A percentile compares a stretch with the other conserved stretches of the same genome.
Conservation (phyloP, 2,329 filamentous ascomycete genomes). For the Hymenoscyphus fraxineus region DNA sequence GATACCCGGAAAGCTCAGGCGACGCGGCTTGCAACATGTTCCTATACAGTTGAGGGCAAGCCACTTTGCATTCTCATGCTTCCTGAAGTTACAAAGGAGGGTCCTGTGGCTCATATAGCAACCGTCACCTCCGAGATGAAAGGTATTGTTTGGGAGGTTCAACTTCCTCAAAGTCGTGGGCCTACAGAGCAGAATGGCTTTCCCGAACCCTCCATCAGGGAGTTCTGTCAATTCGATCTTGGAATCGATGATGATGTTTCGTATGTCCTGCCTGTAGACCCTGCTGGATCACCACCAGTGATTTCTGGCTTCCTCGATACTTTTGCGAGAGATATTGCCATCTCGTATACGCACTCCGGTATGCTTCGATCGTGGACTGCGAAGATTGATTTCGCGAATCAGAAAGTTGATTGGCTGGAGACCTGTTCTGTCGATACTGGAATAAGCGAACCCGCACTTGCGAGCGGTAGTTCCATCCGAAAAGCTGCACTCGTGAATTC, state of each 20-base stretch:
- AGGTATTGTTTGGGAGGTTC: constrained; percentile 78
- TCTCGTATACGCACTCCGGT: constrained; percentile 76
- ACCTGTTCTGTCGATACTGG: constrained; percentile 80
- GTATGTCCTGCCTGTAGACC: constrained; percentile 77
- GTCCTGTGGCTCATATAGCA: constrained; percentile 67
- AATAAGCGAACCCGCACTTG: constrained; percentile 67
- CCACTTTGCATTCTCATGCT: constrained; percentile 77
- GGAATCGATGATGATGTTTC: constrained; percentile 55
- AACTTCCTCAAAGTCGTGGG: constrained; percentile 44
- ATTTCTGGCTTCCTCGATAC: constrained; percentile 78
- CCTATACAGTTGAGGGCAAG: constrained; percentile 62
- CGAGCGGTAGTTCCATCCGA: constrained; percentile 80
- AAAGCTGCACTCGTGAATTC: constrained; percentile 81
- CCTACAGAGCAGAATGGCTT: constrained; percentile 36
- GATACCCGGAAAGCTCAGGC: constrained; percentile 64
- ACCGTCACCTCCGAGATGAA: constrained; percentile 75
- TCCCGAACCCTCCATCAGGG: constrained; percentile 45
- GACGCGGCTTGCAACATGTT: constrained; percentile 52
- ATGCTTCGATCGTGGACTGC: constrained; percentile 83
- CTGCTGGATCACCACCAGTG: constrained; percentile 68
- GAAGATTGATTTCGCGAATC: constrained; percentile 58
- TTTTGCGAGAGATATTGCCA: constrained; percentile 79
- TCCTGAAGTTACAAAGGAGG: constrained; percentile 52
- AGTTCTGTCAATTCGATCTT: constrained; percentile 71
- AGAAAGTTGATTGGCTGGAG: constrained; percentile 72